A percentile compares a stretch with the other conserved stretches of the same genome.
phyloP scores from a whole-genome alignment of 208 protist species.

The Trypanosoma lewisi region DNA sequence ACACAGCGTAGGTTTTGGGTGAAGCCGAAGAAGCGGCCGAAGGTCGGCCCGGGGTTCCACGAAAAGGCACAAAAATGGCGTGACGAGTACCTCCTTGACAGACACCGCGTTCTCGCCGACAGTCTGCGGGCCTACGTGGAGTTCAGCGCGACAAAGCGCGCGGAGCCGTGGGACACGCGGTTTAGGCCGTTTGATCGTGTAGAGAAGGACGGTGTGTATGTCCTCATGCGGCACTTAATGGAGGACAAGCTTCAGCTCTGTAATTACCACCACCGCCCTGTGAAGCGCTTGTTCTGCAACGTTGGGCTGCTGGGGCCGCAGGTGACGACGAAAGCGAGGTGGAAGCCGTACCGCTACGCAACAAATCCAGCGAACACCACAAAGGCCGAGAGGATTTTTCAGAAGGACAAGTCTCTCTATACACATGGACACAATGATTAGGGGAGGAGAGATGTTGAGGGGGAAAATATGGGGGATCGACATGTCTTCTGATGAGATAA shows the following conservation, averaged over 20 bases:
- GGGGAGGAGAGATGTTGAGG: neutral
- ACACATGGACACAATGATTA: conserved; percentile 81
- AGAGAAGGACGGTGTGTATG: conserved; percentile 88
- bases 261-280: conserved; percentile 86
- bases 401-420: conserved; percentile 78
- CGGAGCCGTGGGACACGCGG: conserved; percentile 89
- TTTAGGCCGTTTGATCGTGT: conserved; percentile 89
- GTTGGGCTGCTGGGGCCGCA: conserved; percentile 86
- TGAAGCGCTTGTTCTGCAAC: conserved; percentile 87
- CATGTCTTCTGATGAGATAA: no score
- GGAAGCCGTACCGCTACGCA: conserved; percentile 86
- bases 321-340: conserved; percentile 74
- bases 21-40: conserved; percentile 89
- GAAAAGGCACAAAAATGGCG: conserved; percentile 90
- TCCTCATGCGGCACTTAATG: conserved; percentile 84
- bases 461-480: neutral
- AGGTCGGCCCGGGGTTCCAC: conserved; percentile 84
- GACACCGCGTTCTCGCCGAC: conserved; percentile 81
- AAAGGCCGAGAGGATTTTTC: conserved; percentile 76
- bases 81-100: conserved; percentile 85
- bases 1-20: conserved; percentile 81
- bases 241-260: conserved; percentile 90
- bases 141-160: conserved; percentile 78
- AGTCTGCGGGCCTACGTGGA: conserved; percentile 87
- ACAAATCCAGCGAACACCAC: conserved; percentile 68